These are phyloP conservation scores for Bromus sterilis DNA, from an alignment of 176 grass and related monocot genomes.

Conservation along the genomic window DNA sequence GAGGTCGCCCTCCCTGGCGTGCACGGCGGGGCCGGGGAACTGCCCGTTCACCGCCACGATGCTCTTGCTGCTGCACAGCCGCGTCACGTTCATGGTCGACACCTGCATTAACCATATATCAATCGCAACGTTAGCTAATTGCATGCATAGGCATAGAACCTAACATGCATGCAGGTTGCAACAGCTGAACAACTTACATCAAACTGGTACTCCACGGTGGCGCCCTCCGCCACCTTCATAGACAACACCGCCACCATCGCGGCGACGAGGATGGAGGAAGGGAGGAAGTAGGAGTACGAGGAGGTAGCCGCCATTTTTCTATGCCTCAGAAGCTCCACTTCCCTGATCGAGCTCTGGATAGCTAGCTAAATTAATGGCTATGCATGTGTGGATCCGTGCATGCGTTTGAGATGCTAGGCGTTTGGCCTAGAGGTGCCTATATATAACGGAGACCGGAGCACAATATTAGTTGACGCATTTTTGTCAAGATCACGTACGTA, in stretches of 20 bases:
- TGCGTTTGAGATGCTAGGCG: neutral
- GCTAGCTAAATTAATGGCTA: conserved; percentile 12
- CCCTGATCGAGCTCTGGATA: conserved; percentile 17
- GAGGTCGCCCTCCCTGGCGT: conserved; percentile 61
- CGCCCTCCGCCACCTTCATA: conserved; percentile 14
- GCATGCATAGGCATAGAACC: no score
- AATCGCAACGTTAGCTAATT: neutral
- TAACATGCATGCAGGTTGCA: no score
- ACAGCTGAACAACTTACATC: conserved; percentile 23
- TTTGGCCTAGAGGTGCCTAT: neutral
- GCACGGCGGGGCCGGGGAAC: conserved; percentile 64
- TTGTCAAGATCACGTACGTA: neutral
- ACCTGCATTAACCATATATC: conserved; percentile 27
- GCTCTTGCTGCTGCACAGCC: conserved; percentile 74
- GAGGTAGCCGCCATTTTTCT: conserved; percentile 17
- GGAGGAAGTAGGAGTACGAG: conserved; percentile 13
- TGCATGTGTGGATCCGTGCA: no score
- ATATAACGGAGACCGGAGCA: conserved; percentile 4
- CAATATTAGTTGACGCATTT: neutral
- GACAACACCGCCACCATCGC: conserved; percentile 16
- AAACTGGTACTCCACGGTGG: conserved; percentile 63
- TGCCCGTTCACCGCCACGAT: conserved; percentile 71
- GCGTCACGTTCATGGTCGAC: conserved; percentile 50
- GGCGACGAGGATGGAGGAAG: conserved; percentile 10
- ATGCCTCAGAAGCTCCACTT: neutral